Conservation (phyloP, 2,329 filamentous ascomycete genomes). For the Claviceps cyperi region DNA sequence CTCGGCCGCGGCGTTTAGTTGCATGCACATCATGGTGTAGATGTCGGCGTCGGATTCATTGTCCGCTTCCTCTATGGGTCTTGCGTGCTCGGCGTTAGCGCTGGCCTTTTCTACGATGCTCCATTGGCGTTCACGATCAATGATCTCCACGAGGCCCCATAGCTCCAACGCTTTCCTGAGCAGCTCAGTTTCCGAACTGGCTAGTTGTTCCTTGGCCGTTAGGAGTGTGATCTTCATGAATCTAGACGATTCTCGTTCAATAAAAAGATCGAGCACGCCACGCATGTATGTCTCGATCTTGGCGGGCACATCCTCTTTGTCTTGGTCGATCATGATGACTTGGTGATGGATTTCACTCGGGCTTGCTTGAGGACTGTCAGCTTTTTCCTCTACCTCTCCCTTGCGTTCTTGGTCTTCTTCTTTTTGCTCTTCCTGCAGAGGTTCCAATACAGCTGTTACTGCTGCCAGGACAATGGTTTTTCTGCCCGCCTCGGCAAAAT, state of each 20-base stretch:
- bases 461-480: constrained; percentile 27
- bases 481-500: constrained; percentile 40
- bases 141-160: constrained; percentile 50
- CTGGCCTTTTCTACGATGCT: constrained; percentile 35
- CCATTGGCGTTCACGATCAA: constrained; percentile 51
- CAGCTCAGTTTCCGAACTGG: constrained; percentile 37
- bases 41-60: constrained; percentile 37
- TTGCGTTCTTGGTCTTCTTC: background rate
- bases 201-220: constrained; percentile 31
- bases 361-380: background rate
- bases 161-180: constrained; percentile 45
- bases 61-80: constrained; percentile 34
- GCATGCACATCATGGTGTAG: constrained; percentile 47
- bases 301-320: constrained; percentile 43
- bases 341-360: constrained; percentile 10
- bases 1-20: constrained; percentile 50
- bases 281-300: constrained; percentile 49
- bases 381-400: background rate
- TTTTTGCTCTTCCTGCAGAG: constrained; percentile 15
- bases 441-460: constrained; percentile 19
- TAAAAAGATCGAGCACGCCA: constrained; percentile 40
- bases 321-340: constrained; percentile 44
- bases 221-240: constrained; percentile 46
- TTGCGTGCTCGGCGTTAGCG: constrained; percentile 24
- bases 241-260: constrained; percentile 43